Evolutionary conservation across 768 basidiomycete genomes (phyloP).

Genomic region (Lentinula sp.): DNA sequence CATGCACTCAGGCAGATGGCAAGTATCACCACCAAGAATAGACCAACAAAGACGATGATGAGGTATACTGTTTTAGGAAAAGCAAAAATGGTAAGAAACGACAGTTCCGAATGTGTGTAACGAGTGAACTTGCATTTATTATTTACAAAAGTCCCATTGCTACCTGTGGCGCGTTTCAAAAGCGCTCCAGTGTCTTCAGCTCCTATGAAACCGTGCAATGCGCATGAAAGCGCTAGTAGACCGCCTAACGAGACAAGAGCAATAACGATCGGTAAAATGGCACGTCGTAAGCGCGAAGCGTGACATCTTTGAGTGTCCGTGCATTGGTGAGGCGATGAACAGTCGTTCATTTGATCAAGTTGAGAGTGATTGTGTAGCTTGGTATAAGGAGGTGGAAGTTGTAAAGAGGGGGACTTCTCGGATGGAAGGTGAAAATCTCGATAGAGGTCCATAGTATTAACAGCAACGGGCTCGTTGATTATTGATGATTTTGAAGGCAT

Average conservation of each 20-base stretch:
- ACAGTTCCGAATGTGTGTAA: background rate
- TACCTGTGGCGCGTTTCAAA: background rate
- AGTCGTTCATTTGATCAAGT: background rate
- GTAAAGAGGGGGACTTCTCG: background rate
- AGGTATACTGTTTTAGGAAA: conserved; percentile 41
- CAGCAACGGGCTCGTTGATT: background rate
- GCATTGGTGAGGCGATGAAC: background rate
- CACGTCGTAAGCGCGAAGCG: conserved; percentile 1
- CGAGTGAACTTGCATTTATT: background rate
- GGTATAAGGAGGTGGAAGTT: background rate
- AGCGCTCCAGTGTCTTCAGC: background rate
- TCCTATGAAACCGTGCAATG: background rate
- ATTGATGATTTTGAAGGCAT: background rate
- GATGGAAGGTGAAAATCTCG: background rate
- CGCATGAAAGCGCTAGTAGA: background rate
- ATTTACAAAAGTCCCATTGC: background rate
- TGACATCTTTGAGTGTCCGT: background rate
- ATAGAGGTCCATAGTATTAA: conserved; percentile 3
- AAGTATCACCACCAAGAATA: conserved; percentile 47
- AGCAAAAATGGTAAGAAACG: background rate
- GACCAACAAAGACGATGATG: conserved; percentile 59
- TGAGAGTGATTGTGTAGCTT: background rate
- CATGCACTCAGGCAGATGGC: conserved; percentile 57
- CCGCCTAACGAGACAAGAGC: background rate
- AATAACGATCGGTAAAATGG: background rate